Evolutionary conservation across 2,329 filamentous ascomycete species (phyloP), one percentile per base, ranked within the genome.

Genomic region (Colletotrichum lindemuthianum): DNA sequence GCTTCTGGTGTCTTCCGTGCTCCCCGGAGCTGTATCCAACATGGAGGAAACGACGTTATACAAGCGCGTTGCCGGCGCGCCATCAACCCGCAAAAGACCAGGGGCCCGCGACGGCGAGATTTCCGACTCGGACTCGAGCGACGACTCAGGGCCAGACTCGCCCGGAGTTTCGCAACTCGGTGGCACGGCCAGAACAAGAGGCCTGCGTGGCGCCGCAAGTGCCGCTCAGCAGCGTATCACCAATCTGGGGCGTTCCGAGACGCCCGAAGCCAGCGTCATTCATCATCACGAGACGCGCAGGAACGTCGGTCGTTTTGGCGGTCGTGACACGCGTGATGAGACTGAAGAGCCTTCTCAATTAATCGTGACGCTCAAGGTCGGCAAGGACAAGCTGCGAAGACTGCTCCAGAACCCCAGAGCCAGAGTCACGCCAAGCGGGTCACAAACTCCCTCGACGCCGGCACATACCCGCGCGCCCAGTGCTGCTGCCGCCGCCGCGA

Each of bases 71-170:
- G 86, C 87, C 37, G 89, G 84, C 50, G 73, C 78, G 70, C 74
- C 86, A 36, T 81, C 84, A 67, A 76, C 83, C n/a, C 83, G 85
- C 53, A 87, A 89, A 73, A 84, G 89, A 59, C 76, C 81, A 52
- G 81, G 81, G 40, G 79, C 79, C 43, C 83, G 86, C 50, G 86
- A 90, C 68, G 91, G 92, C 63, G 92, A 96, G 60, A 73, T 89
- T 7, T 96, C 93, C 0, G 95, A 97, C 59, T 95, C 96, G 1
- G 92, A 95, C 52, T 93, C 97, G 34, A 97, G 92, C 73, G 95
- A 97, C 60, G 92, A 96, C 63, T 97, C 93, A 1, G 88, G 85
- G 1, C 88, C 91, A 15, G 94, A 96, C 65, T 97, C 94, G n/a
- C 93, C 93, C 3, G 91, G 91, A 2, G 85, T 91, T 41, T 88